These are phyloP conservation scores for Chlamydomonas incerta DNA, from an alignment of 139 green algal species.

Conservation along the genomic window DNA sequence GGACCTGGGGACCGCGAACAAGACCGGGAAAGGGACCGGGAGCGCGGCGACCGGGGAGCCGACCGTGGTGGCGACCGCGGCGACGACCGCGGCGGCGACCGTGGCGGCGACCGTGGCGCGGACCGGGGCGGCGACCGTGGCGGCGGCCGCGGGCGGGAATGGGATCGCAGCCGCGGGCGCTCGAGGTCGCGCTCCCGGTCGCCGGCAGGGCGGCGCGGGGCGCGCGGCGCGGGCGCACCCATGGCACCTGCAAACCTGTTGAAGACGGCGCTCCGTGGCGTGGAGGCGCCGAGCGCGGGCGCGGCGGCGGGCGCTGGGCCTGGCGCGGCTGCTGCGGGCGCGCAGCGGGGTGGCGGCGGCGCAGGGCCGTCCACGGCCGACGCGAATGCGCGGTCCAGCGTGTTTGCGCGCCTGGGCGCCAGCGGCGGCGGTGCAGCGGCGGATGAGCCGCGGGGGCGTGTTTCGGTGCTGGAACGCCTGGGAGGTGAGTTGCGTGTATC, in stretches of 20 bases:
- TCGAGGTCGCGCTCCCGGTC: conserved; percentile 20
- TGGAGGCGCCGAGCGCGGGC: neutral
- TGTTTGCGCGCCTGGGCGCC: neutral
- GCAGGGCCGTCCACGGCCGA: neutral
- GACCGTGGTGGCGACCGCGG: too few species aligned
- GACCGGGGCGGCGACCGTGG: neutral
- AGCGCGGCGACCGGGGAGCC: neutral
- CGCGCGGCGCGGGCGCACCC: neutral
- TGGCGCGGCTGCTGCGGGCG: neutral
- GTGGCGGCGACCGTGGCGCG: neutral
- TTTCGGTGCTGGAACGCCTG: neutral
- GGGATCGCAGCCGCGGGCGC: neutral
- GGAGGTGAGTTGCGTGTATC: conserved; percentile 14
- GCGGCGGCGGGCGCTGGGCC: neutral
- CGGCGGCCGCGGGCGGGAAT: too few species aligned
- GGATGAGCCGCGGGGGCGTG: neutral
- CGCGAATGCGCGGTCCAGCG: neutral
- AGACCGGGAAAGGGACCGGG: neutral
- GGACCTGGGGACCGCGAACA: neutral
- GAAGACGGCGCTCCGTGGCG: neutral
- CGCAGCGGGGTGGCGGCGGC: neutral
- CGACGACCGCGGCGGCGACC: neutral
- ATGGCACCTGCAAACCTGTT: conserved; percentile 7
- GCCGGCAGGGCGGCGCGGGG: neutral
- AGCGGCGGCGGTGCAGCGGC: neutral